phyloP scores from a whole-genome alignment of 495 filamentous ascomycete species.

The Penicillium alfredii region DNA sequence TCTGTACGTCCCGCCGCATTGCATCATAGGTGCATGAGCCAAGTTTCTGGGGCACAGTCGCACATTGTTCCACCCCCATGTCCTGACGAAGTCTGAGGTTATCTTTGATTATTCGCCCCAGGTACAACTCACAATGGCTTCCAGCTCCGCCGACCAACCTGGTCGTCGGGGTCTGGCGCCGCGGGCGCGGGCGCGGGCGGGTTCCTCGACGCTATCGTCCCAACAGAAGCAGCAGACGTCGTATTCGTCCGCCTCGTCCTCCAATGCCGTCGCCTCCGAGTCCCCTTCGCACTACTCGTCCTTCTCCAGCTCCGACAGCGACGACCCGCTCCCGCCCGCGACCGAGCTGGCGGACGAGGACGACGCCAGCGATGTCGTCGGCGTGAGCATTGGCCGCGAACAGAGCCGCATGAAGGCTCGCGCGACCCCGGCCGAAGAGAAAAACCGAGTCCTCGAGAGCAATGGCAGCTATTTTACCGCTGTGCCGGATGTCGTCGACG shows the following conservation, averaged over 20 bases:
- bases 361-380: constrained; percentile 60
- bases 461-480: constrained; percentile 50
- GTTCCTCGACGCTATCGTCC: neutral
- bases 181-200: neutral
- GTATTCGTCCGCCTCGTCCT: constrained; percentile 21
- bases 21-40: constrained; percentile 10
- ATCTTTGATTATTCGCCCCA: neutral
- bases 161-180: constrained; percentile 2
- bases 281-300: constrained; percentile 23
- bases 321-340: constrained; percentile 15
- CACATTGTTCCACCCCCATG: constrained; percentile 10
- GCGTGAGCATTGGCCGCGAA: constrained; percentile 65
- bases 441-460: constrained; percentile 59
- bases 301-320: constrained; percentile 38
- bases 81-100: constrained; percentile 2
- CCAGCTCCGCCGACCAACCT: constrained; percentile 6
- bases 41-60: constrained; percentile 2
- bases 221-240: constrained; percentile 7
- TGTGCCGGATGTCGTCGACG: constrained; percentile 20
- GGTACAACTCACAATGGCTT: constrained; percentile 5
- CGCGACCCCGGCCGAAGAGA: constrained; percentile 69
- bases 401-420: constrained; percentile 69
- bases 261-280: constrained; percentile 14
- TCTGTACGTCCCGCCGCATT: too few relatives aligned
- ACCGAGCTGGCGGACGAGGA: constrained; percentile 30